Conservation (phyloP, 805 yeast genomes). For the Phaffomyces antillensis region DNA sequence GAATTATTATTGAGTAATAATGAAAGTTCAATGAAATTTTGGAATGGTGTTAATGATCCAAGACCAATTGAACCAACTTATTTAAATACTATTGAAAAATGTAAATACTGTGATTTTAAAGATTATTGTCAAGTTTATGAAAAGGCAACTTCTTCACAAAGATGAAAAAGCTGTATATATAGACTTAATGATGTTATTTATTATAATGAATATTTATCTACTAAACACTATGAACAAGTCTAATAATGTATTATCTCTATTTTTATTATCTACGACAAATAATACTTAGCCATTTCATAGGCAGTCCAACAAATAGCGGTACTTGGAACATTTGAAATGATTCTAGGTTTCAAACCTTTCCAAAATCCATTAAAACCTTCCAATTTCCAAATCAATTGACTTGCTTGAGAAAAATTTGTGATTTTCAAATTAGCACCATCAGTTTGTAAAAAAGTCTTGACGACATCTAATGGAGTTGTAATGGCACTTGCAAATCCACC, state of each 20-base stretch:
- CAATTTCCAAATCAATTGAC: conserved; percentile 49
- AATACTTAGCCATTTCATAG: conserved; percentile 87
- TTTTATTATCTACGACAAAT: conserved; percentile 13
- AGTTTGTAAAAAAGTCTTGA: conserved; percentile 88
- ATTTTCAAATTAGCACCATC: conserved; percentile 44
- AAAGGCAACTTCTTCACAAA: not conserved
- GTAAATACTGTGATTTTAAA: conserved; percentile 50
- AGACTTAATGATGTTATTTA: not conserved
- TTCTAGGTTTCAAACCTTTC: conserved; percentile 84
- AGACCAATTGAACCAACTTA: conserved; percentile 30
- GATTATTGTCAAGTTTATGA: conserved; percentile 31
- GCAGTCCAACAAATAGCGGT: conserved; percentile 98
- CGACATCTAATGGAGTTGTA: conserved; percentile 90
- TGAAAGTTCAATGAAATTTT: conserved; percentile 35
- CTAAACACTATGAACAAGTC: too few relatives aligned
- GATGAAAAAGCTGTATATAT: not conserved
- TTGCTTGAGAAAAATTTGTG: conserved; percentile 64
- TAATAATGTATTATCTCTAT: too few relatives aligned
- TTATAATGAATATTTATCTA: too few relatives aligned
- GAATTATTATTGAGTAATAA: conserved; percentile 25
- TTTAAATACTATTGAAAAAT: conserved; percentile 32
- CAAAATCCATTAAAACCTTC: conserved; percentile 63
- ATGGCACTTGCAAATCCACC: conserved; percentile 94
- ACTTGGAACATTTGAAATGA: conserved; percentile 86
- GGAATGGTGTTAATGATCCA: conserved; percentile 55